Conservation (phyloP, 2,329 filamentous ascomycete species). For the Aspergillus viridinutans region DNA sequence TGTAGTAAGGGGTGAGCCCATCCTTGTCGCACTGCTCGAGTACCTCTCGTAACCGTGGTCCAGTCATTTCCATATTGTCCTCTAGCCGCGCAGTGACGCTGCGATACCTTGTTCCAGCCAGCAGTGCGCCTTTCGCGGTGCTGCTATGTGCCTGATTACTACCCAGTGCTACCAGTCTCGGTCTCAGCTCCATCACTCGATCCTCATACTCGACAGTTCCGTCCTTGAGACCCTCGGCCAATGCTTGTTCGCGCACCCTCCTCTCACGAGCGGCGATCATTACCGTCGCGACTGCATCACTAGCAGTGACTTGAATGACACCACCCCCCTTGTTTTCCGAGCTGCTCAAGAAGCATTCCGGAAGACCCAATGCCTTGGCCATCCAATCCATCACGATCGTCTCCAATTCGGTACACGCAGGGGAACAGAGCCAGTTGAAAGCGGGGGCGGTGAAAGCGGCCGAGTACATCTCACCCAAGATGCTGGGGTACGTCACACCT, state of each 20-base stretch:
- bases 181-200: constrained; percentile 61
- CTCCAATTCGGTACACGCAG: constrained; percentile 88
- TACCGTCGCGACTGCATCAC: constrained; percentile 79
- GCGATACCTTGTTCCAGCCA: constrained; percentile 78
- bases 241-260: constrained; percentile 61
- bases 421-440: constrained; percentile 96
- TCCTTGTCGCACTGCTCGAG: constrained; percentile 63
- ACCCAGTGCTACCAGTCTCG: constrained; percentile 73
- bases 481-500: constrained; percentile 72
- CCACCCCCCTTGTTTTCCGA: constrained; percentile 67
- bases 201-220: constrained; percentile 62
- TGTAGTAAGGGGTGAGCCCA: constrained; percentile 78
- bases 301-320: constrained; percentile 90
- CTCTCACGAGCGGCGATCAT: constrained; percentile 84
- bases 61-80: constrained; percentile 68
- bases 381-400: constrained; percentile 92
- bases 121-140: constrained; percentile 80
- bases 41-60: constrained; percentile 54
- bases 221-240: constrained; percentile 44
- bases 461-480: constrained; percentile 89
- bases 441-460: constrained; percentile 83
- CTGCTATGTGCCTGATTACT: constrained; percentile 77
- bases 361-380: constrained; percentile 68
- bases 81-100: constrained; percentile 60
- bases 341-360: constrained; percentile 67